Base-by-base conservation (phyloP, 306 rosid genomes). In the Prunus fruticosa region DNA sequence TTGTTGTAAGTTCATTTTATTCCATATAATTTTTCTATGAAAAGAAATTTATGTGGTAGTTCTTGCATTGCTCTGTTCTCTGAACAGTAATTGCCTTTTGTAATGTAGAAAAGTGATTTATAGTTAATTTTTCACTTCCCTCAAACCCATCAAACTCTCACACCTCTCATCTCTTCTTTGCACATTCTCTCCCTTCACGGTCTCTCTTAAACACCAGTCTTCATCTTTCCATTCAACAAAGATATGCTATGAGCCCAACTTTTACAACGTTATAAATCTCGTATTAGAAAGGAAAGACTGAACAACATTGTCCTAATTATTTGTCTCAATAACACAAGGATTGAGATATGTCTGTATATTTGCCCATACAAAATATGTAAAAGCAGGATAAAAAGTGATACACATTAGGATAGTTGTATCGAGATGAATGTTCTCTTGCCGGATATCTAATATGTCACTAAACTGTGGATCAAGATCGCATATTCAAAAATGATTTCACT, bases 1-100 rank as follows among this genome's bases (percentile, higher is more conserved):
- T 84, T 81, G 75, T 64, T 49, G 83, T 71, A 79, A 84, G 78
- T 76, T 72, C 79, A 81, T 53, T 73, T 64, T 46, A 66, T 72
- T 65, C 72, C 62, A 57, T 41, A 49, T 64, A 71, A 19, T 72
- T 66, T 70, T 74, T 78, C 27, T 22, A 6, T 22, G 43, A 46
- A 47, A 28, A 47, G 9, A 34, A 63, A 74, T 46, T 47, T 2
- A 34, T 58, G 16, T 53, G 68, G 19, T 43, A 11, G 20, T 53
- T 57, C 56, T 32, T 82, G 74, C 62, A 73, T 45, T 57, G 19
- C 18, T 12, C 0, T 58, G 32, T 14, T 58, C 64, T 10, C 6
- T 58, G 34, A 22, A 15, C 32, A 23, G 64, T 12, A 58, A 58
- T 23, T 23, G 64, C 22, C 34, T 22, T 23, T 2, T 23, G 64